A percentile compares a stretch with the other conserved stretches of the same genome.
These are phyloP conservation scores for Ramalina intermedia DNA, from an alignment of 495 filamentous ascomycete genomes.

Conservation along the genomic window DNA sequence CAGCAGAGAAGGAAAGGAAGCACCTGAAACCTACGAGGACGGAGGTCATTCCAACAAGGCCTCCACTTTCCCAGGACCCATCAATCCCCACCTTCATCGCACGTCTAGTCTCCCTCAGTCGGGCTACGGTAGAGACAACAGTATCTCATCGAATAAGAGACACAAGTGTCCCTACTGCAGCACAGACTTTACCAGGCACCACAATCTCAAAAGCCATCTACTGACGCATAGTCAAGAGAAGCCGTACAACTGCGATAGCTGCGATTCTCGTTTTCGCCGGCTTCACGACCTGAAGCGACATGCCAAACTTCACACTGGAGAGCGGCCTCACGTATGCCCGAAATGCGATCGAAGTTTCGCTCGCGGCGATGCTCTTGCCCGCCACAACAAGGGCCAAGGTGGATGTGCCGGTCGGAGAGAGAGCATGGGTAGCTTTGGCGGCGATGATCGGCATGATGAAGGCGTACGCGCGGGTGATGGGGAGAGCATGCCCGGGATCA, in stretches of 20 bases:
- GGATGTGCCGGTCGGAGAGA: slow-evolving; percentile 83
- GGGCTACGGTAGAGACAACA: slow-evolving; percentile 42
- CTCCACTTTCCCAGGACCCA: slow-evolving; percentile 38
- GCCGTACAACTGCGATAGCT: slow-evolving; percentile 81
- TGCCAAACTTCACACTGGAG: slow-evolving; percentile 89
- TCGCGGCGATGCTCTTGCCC: slow-evolving; percentile 82
- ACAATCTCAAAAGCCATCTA: slow-evolving; percentile 98
- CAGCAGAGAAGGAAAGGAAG: not conserved
- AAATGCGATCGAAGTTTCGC: slow-evolving; percentile 92
- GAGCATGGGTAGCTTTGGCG: slow-evolving; percentile 73
- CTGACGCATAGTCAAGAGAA: slow-evolving; percentile 98
- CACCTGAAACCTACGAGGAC: slow-evolving; percentile 21
- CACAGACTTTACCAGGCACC: slow-evolving; percentile 92
- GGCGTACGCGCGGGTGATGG: slow-evolving; percentile 34
- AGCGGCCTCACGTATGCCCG: slow-evolving; percentile 84
- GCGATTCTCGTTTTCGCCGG: slow-evolving; percentile 76
- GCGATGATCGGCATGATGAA: slow-evolving; percentile 62
- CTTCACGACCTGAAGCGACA: slow-evolving; percentile 94
- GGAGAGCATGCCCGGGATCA: slow-evolving; percentile 63
- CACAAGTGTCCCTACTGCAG: slow-evolving; percentile 94
- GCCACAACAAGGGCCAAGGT: slow-evolving; percentile 90
- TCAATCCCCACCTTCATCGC: slow-evolving; percentile 27
- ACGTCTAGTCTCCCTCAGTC: slow-evolving; percentile 62
- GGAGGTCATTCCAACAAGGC: slow-evolving; percentile 35
- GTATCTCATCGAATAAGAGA: slow-evolving; percentile 68